Percentiles rank a stretch among this genome's conserved stretches.
phyloP scores from a whole-genome alignment of 306 rosid species.

The Begonia masoniana region DNA sequence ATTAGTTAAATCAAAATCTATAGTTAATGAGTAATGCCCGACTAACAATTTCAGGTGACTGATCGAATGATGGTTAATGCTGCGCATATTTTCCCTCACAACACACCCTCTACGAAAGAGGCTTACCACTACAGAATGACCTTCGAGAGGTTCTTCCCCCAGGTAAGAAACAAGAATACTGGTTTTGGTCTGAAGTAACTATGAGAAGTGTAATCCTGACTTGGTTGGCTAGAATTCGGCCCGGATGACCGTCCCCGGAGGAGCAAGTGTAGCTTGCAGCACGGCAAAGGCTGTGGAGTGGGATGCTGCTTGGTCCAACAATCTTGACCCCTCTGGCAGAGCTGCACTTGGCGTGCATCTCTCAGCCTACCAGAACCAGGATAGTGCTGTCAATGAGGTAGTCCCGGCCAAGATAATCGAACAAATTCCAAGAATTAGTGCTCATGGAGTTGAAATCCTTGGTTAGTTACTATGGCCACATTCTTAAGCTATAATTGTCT shows the following conservation, averaged over 20 bases:
- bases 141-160: constrained; percentile 90
- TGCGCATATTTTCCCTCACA: constrained; percentile 63
- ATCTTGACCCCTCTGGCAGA: constrained; percentile 92
- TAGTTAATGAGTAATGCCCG: neutral
- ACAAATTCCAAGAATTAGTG: constrained; percentile 16
- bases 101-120: constrained; percentile 82
- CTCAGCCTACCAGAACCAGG: constrained; percentile 46
- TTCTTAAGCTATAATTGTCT: no score
- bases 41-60: constrained; percentile 40
- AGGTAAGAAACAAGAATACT: constrained; percentile 23
- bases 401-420: constrained; percentile 42
- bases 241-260: constrained; percentile 78
- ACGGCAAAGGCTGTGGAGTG: constrained; percentile 88
- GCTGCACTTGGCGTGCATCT: constrained; percentile 86
- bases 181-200: no score
- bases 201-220: neutral
- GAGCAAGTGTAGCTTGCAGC: constrained; percentile 94
- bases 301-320: constrained; percentile 81
- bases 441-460: constrained; percentile 48
- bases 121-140: constrained; percentile 88
- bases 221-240: constrained; percentile 63
- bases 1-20: no score
- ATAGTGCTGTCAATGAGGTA: constrained; percentile 7
- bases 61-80: constrained; percentile 83
- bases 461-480: constrained; percentile 14